phyloP scores from a whole-genome alignment of 768 basidiomycete species.

The Pisolithus marmoratus region DNA sequence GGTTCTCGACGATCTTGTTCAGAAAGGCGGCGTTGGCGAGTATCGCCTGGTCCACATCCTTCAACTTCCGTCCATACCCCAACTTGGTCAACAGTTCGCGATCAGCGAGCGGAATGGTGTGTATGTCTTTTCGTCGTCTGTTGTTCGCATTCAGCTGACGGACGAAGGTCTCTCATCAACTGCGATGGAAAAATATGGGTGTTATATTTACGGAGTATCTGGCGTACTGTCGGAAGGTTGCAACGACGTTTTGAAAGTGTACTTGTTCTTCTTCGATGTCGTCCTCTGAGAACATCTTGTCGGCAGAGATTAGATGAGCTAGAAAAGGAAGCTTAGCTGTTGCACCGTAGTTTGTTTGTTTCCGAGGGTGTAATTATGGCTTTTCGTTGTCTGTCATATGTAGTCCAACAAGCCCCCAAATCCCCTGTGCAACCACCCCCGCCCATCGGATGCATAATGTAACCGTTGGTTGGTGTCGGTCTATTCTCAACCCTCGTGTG shows the following conservation, averaged over 20 bases:
- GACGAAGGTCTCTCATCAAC: background rate
- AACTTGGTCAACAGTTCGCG: constrained; percentile 60
- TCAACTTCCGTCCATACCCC: constrained; percentile 75
- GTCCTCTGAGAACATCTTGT: constrained; percentile 22
- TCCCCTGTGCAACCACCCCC: no score
- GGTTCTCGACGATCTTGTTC: constrained; percentile 64
- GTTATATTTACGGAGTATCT: constrained; percentile 46
- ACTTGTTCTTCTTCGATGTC: constrained; percentile 52
- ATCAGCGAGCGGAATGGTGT: constrained; percentile 62
- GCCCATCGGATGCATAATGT: no score
- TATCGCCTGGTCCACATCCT: constrained; percentile 77
- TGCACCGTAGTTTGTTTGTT: no score
- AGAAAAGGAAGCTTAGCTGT: no score
- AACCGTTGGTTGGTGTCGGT: no score
- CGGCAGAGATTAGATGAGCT: no score
- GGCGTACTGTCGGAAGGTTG: constrained; percentile 71
- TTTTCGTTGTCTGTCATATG: no score
- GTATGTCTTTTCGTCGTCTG: constrained; percentile 71
- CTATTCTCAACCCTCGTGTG: no score
- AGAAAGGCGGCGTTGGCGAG: constrained; percentile 76
- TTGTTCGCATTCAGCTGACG: constrained; percentile 55
- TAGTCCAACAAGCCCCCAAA: no score
- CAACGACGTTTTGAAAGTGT: constrained; percentile 72
- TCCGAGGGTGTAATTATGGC: no score
- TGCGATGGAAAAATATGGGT: background rate